phyloP scores from a whole-genome alignment of 768 basidiomycete species.

The Naematelia encephala region DNA sequence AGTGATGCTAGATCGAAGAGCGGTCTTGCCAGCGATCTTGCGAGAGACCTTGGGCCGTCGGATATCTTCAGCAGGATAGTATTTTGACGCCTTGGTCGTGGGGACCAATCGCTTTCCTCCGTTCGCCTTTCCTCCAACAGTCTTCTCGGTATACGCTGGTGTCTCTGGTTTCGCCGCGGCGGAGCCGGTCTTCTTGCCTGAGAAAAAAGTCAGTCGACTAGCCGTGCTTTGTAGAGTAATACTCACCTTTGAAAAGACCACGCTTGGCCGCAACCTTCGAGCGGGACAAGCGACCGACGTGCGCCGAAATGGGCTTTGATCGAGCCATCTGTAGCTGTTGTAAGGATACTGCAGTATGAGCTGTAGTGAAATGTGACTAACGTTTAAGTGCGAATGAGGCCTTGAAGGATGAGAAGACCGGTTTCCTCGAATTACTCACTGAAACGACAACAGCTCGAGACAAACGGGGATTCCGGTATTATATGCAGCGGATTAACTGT shows the following conservation, averaged over 20 bases:
- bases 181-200: conserved; percentile 62
- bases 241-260: conserved; percentile 72
- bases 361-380: neutral
- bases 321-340: conserved; percentile 48
- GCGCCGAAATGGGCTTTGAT: conserved; percentile 71
- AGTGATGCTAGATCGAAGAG: conserved; percentile 80
- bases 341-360: conserved; percentile 1
- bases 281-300: conserved; percentile 77
- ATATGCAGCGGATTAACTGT: too few species aligned
- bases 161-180: conserved; percentile 61
- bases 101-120: conserved; percentile 83
- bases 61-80: conserved; percentile 73
- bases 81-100: conserved; percentile 64
- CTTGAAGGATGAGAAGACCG: neutral
- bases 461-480: neutral
- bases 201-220: neutral
- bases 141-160: conserved; percentile 68
- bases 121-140: conserved; percentile 83
- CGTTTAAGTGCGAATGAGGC: conserved; percentile 13
- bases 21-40: conserved; percentile 66
- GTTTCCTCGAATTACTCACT: neutral
- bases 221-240: neutral
- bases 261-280: conserved; percentile 77
- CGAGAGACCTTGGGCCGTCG: conserved; percentile 85
- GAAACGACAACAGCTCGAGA: neutral